Evolutionary conservation across 192 early-diverging fungal genomes (phyloP).

Genomic region (Coemansia umbellata): DNA sequence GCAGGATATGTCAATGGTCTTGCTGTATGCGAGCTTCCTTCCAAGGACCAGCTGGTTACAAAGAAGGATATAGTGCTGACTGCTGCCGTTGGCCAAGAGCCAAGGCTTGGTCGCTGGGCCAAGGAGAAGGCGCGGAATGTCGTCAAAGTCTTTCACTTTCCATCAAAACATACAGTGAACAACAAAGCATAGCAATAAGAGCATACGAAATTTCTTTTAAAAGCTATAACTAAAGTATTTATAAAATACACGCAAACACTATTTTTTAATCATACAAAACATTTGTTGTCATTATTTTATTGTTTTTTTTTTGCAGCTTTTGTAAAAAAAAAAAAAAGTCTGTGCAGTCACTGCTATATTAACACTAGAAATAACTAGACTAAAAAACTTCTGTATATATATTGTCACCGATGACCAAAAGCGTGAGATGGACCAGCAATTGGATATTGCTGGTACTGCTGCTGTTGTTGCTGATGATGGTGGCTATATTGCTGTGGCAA

Average conservation of each 20-base stretch:
- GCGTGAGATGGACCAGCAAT: neutral
- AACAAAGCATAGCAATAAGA: neutral
- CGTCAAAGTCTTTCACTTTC: constrained; percentile 65
- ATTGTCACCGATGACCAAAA: no score
- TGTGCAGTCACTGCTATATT: no score
- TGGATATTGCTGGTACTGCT: neutral
- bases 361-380: no score
- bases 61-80: constrained; percentile 51
- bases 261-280: no score
- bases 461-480: neutral
- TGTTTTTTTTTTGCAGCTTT: no score
- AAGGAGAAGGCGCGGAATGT: constrained; percentile 76
- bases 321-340: no score
- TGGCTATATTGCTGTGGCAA: neutral
- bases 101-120: constrained; percentile 86
- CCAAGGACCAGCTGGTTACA: constrained; percentile 6
- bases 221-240: no score
- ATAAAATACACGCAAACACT: no score
- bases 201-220: no score
- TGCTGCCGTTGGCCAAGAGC: constrained; percentile 83
- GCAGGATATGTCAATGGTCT: constrained; percentile 59
- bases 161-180: neutral
- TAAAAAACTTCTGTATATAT: no score
- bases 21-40: constrained; percentile 22
- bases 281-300: no score